Base-by-base conservation (phyloP, 2,329 filamentous ascomycete species). In the Westerdykella sp. region DNA sequence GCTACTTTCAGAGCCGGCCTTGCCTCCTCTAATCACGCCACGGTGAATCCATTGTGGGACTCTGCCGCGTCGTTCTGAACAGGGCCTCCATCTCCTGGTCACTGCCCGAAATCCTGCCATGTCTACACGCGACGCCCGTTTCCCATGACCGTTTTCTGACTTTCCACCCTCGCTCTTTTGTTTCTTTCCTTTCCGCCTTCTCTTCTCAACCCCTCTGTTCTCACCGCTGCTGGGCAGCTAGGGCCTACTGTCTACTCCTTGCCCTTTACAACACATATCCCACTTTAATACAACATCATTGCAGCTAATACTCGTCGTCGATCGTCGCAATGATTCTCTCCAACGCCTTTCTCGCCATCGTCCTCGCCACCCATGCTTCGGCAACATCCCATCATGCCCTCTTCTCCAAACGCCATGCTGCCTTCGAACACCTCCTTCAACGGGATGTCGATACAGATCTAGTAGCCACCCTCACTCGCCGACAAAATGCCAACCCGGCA, bases 151-250 rank as follows among this genome's bases (percentile, higher is more conserved):
- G 47, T 50, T 53, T 48, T 41, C 51, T 57, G 45, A 50, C 49
- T 52, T 56, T 50, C 39, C 47, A 39, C 43, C 49, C 49, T 58
- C 56, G 40, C 46, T 61, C 52, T 57, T 35, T 58, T 60, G 46
- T 51, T 55, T 56, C 50, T 45, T 48, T 42, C 22, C 18, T 21
- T 21, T 21, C 44, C 44, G 45, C 32, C 48, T 56, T 57, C 46
- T 45, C 49, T 57, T 53, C 52, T 58, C 47, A 10, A 21, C 49
- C 49, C 50, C 51, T 60, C 55, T 44, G 60, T 63, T 54, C 47
- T 44, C 44, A 49, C 50, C 51, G 64, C 64, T 67, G 64, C 64
- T 63, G 64, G 54, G 51, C 64, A 65, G 64, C 60, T 41, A 47
- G 48, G 55, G 14, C 56, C 34, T 21, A 48, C 47, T 41, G 49